Evolutionary conservation across 371 early-diverging fungal genomes (phyloP).

Genomic region (Globomyces sp.): DNA sequence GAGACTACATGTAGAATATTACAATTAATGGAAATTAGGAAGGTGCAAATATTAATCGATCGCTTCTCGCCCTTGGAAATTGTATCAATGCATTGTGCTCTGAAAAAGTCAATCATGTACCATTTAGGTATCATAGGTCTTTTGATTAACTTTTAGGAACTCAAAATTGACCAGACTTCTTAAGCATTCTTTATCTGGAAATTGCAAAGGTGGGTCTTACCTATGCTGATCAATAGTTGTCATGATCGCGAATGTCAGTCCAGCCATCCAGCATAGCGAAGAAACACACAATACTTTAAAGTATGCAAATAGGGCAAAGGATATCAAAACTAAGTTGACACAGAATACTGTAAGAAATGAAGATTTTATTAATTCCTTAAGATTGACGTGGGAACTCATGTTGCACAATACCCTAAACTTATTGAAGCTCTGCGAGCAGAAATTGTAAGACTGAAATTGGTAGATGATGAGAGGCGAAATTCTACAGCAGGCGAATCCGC

Average conservation of each 20-base stretch:
- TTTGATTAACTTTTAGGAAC: conserved; percentile 61
- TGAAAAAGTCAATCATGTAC: conserved; percentile 38
- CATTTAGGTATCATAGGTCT: conserved; percentile 62
- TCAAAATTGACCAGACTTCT: conserved; percentile 84
- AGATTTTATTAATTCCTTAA: background rate
- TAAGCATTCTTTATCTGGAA: conserved; percentile 43
- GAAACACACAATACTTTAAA: conserved; percentile 90
- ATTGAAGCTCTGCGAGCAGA: conserved; percentile 11
- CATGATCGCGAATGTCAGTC: conserved; percentile 84
- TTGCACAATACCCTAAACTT: conserved; percentile 14
- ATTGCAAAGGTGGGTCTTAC: conserved; percentile 2
- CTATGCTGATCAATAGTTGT: conserved; percentile 70
- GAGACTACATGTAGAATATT: conserved; percentile 35
- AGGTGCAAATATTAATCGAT: conserved; percentile 89
- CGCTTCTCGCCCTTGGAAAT: conserved; percentile 84
- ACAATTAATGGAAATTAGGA: conserved; percentile 46
- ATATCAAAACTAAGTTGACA: conserved; percentile 61
- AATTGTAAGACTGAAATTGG: conserved; percentile 1
- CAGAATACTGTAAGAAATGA: conserved; percentile 12
- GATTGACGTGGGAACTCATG: conserved; percentile 6
- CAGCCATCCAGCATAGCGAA: conserved; percentile 66
- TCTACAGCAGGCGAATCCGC: too few species aligned
- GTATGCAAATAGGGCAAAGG: conserved; percentile 82
- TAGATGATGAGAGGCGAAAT: background rate
- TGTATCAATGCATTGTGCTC: conserved; percentile 81